Conservation (phyloP, 805 yeast species). For the Blastobotrys peoriensis region DNA sequence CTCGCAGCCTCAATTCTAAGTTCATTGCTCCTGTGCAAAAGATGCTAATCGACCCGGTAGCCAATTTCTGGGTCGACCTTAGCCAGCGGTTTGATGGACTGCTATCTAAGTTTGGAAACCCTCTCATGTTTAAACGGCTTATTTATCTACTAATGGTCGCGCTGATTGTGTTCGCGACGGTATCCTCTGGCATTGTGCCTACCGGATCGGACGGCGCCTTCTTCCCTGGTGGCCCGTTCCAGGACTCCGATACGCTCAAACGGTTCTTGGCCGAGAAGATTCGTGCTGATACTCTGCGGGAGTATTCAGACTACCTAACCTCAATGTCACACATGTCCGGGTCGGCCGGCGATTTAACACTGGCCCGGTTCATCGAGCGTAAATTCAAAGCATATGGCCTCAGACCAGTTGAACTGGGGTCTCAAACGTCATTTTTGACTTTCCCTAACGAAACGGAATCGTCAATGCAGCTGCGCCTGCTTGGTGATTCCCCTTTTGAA, state of each 20-base stretch:
- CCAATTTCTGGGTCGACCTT: conserved; percentile 30
- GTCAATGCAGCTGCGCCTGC: conserved; percentile 23
- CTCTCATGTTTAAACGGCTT: conserved; percentile 72
- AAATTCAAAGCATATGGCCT: conserved; percentile 52
- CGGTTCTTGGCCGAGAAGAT: conserved; percentile 46
- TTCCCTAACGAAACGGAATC: conserved; percentile 46
- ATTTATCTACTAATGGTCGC: conserved; percentile 64
- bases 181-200: conserved; percentile 52
- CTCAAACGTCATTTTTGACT: conserved; percentile 52
- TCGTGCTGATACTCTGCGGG: conserved; percentile 53
- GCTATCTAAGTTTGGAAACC: conserved; percentile 72
- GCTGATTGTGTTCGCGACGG: conserved; percentile 48
- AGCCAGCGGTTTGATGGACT: conserved; percentile 47
- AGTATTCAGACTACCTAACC: conserved; percentile 63
- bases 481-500: conserved; percentile 27
- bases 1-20: conserved; percentile 16
- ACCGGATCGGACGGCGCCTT: conserved; percentile 30
- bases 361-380: conserved; percentile 59
- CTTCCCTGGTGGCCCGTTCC: conserved; percentile 49
- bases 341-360: conserved; percentile 72
- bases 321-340: conserved; percentile 86
- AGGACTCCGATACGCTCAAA: conserved; percentile 49
- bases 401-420: conserved; percentile 41
- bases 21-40: conserved; percentile 37
- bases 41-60: conserved; percentile 43